Conservation (phyloP, 495 filamentous ascomycete genomes). For the Neurospora sp. region DNA sequence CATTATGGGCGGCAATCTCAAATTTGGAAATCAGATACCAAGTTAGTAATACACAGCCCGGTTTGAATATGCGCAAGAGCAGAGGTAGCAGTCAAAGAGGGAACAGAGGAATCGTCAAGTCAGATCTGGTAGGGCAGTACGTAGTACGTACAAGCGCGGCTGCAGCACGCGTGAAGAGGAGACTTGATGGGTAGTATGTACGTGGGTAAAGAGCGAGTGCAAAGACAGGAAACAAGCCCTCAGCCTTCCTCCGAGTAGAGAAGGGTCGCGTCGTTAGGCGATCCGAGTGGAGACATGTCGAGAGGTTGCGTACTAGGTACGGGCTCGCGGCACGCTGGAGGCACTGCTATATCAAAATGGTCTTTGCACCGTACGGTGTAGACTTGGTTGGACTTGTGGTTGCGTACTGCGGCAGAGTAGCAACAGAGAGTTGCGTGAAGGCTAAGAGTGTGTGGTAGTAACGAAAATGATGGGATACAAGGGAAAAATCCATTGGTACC, state of each 20-base stretch:
- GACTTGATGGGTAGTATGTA: conserved; percentile 8
- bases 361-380: conserved; percentile 1
- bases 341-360: conserved; percentile 41
- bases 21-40: conserved; percentile 32
- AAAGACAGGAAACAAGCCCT: conserved; percentile 9
- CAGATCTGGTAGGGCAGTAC: conserved; percentile 2
- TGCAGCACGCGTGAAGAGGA: conserved; percentile 13
- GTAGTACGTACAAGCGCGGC: conserved; percentile 25
- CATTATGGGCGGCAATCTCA: conserved; percentile 32
- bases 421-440: conserved; percentile 5
- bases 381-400: neutral
- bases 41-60: conserved; percentile 30
- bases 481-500: conserved; percentile 11
- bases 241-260: conserved; percentile 5
- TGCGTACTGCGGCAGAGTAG: neutral
- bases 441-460: neutral
- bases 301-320: conserved; percentile 3
- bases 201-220: conserved; percentile 1
- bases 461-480: conserved; percentile 16
- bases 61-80: conserved; percentile 16
- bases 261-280: neutral
- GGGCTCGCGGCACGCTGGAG: conserved; percentile 19
- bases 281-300: conserved; percentile 4
- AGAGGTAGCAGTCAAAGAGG: conserved; percentile 20
- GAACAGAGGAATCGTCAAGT: conserved; percentile 12